These are phyloP conservation scores for Fragilaria radians DNA, from an alignment of 108 stramenopile genomes.

Conservation along the genomic window DNA sequence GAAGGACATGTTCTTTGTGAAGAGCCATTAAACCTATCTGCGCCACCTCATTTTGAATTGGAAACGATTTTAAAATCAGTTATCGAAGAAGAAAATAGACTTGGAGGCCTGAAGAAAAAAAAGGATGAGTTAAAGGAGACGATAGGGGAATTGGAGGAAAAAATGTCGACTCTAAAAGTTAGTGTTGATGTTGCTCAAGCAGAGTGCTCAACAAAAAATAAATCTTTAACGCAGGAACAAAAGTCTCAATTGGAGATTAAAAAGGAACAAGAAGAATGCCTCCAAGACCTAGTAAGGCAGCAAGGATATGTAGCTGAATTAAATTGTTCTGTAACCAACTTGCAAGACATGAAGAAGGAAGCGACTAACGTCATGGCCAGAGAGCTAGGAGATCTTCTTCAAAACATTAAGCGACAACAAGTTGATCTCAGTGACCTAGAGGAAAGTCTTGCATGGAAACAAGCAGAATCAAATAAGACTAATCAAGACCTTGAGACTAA, in stretches of 20 bases:
- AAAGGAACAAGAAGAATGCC: neutral
- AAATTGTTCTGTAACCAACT: too few relatives aligned
- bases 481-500: too few relatives aligned
- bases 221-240: neutral
- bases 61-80: neutral
- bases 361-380: too few relatives aligned
- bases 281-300: too few relatives aligned
- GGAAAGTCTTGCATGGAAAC: too few relatives aligned
- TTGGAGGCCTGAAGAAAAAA: neutral
- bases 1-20: neutral
- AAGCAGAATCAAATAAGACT: too few relatives aligned
- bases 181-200: neutral
- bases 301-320: too few relatives aligned
- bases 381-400: too few relatives aligned
- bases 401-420: too few relatives aligned
- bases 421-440: too few relatives aligned
- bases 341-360: too few relatives aligned
- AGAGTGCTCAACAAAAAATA: neutral
- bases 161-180: neutral
- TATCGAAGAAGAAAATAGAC: neutral
- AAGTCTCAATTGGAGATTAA: neutral
- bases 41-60: neutral
- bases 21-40: neutral
- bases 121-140: neutral
- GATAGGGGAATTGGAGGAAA: neutral